These are phyloP conservation scores for Cerioporus squamosus DNA, from an alignment of 1,284 basidiomycete species.

Conservation along the genomic window DNA sequence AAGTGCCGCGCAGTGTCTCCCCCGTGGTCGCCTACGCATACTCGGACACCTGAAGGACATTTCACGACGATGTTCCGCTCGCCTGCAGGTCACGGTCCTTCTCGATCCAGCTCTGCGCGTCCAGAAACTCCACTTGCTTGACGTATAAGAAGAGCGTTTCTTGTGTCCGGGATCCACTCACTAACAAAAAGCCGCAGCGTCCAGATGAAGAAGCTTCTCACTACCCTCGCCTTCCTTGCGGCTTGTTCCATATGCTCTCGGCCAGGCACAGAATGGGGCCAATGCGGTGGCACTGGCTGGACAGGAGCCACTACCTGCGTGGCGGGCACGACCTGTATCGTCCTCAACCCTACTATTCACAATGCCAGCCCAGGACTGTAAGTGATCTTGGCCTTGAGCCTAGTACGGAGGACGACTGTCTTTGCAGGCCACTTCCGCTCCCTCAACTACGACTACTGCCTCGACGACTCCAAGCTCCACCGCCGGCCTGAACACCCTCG, in stretches of 20 bases:
- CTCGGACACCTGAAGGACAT: no score
- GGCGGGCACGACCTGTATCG: constrained; percentile 30
- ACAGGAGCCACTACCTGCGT: constrained; percentile 39
- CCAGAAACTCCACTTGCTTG: no score
- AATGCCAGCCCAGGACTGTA: constrained; percentile 30
- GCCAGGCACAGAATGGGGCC: constrained; percentile 36
- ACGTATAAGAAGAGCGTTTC: no score
- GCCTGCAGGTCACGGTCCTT: neutral
- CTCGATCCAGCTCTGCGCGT: no score
- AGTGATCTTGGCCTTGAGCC: neutral
- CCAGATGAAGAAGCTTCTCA: no score
- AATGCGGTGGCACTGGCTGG: constrained; percentile 41
- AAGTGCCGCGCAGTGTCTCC: neutral
- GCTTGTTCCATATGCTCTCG: constrained; percentile 32
- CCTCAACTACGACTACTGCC: neutral
- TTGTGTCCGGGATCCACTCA: neutral
- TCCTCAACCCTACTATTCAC: constrained; percentile 36
- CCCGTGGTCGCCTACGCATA: neutral
- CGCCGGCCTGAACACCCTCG: constrained; percentile 41
- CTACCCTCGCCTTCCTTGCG: constrained; percentile 29
- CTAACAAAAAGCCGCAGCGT: constrained; percentile 31
- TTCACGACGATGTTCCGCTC: constrained; percentile 21
- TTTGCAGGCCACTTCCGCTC: neutral
- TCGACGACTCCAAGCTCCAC: constrained; percentile 12
- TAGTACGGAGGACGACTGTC: no score